Conservation (phyloP, 768 basidiomycete species). For the Boletus reticuloceps region DNA sequence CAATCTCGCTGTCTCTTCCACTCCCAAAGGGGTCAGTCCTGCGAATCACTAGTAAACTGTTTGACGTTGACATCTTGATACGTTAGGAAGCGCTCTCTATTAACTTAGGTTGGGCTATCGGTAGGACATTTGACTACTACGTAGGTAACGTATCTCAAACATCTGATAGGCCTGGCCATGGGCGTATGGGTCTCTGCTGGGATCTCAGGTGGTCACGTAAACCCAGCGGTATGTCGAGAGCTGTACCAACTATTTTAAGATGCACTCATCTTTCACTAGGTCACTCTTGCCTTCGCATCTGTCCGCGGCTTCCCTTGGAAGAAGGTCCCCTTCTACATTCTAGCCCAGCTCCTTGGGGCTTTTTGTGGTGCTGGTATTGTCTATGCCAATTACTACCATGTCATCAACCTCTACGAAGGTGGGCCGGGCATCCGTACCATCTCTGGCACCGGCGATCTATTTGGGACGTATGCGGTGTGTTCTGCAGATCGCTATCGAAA, state of each 20-base stretch:
- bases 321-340: conserved; percentile 71
- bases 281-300: conserved; percentile 67
- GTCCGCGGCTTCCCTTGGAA: conserved; percentile 77
- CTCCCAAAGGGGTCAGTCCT: conserved; percentile 53
- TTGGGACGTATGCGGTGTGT: conserved; percentile 60
- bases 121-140: conserved; percentile 9
- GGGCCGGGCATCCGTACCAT: conserved; percentile 53
- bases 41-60: not conserved
- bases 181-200: conserved; percentile 68
- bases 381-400: conserved; percentile 67
- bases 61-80: not conserved
- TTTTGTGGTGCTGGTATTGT: conserved; percentile 54
- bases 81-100: conserved; percentile 22
- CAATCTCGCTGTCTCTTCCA: conserved; percentile 42
- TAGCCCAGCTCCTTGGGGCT: conserved; percentile 62
- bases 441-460: conserved; percentile 53
- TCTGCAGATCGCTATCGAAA: not conserved
- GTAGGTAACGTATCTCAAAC: not conserved
- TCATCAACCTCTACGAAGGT: conserved; percentile 64
- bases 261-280: conserved; percentile 34
- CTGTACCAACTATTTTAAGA: not conserved
- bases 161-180: conserved; percentile 46
- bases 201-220: conserved; percentile 74
- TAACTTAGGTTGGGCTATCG: conserved; percentile 33
- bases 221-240: conserved; percentile 53